Base-by-base conservation (phyloP, 2,329 filamentous ascomycete species). In the Myriosclerotinia scirpicola region DNA sequence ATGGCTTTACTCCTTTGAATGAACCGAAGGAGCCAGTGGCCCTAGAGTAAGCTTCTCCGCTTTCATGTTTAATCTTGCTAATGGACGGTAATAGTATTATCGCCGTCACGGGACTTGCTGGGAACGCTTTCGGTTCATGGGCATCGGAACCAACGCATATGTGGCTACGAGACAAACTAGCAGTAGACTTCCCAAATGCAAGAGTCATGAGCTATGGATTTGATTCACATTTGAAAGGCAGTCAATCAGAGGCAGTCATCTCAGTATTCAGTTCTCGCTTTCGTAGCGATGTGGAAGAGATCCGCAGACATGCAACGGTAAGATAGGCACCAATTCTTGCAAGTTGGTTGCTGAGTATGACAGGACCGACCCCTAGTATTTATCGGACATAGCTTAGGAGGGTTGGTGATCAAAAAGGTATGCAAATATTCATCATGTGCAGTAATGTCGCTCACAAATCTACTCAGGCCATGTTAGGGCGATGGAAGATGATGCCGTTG, bases 51-150 rank as follows among this genome's bases (percentile, higher is more conserved):
- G 64, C n/a, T 65, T 22, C 26, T 12, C 30, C 36, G 36, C 5
- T 22, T 12, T 15, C 46, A 20, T 26, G n/a, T 1, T 48, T 40
- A 5, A 20, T 38, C 44, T 38, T 61, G 38, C 55, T 61, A 20
- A 66, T 22, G 2, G 61, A 26, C 20, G 15, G 7, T 38, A 22
- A 26, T 53, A 69, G 65, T 15, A 62, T 69, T n/a, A 75, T 81
- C 38, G 79, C 79, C 7, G 77, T 81, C 42, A 79, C 80, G 70
- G 78, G 79, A 20, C 75, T 81, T 17, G 78, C 78, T 69, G 79
- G 79, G 17, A 69, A 80, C 66, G 74, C 76, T 7, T 73, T 75
- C 38, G 73, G 73, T 38, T 79, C 79, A 55, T 81, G 79, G 78
- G 77, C 76, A n/a, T 55, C 61, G 8, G 73, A 75, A 22, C 70